Evolutionary conservation across 306 rosid species (phyloP).

Genomic region (Cicer judaicum): DNA sequence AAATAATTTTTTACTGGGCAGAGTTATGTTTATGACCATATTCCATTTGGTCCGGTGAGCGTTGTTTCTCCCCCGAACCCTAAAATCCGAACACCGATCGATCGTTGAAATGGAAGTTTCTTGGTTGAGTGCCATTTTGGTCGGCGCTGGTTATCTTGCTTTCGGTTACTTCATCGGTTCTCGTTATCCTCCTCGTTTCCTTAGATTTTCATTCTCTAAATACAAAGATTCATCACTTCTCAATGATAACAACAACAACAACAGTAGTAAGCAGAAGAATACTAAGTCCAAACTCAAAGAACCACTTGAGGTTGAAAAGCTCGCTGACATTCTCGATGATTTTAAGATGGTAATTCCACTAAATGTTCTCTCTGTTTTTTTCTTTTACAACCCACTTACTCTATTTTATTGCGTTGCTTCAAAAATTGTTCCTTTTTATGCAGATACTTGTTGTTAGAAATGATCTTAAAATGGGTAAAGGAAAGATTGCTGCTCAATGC

Average conservation of each 20-base stretch:
- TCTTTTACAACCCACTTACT: neutral
- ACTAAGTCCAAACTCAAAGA: slow-evolving; percentile 60
- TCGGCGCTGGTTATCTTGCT: slow-evolving; percentile 92
- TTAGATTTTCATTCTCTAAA: slow-evolving; percentile 47
- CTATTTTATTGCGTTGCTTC: neutral
- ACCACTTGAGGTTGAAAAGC: slow-evolving; percentile 74
- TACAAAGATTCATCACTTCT: slow-evolving; percentile 37
- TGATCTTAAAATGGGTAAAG: slow-evolving; percentile 99
- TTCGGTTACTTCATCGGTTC: slow-evolving; percentile 80
- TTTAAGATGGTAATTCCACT: slow-evolving; percentile 76
- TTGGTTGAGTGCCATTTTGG: slow-evolving; percentile 79
- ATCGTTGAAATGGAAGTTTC: slow-evolving; percentile 63
- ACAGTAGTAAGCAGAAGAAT: slow-evolving; percentile 21
- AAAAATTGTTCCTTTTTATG: slow-evolving; percentile 23
- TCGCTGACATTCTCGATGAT: slow-evolving; percentile 74
- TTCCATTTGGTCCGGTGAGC: too few relatives aligned
- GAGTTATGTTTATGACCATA: too few relatives aligned
- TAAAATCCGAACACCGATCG: neutral
- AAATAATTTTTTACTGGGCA: too few relatives aligned
- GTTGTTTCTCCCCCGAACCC: slow-evolving; percentile 23
- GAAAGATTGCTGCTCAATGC: slow-evolving; percentile 98
- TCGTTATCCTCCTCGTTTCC: slow-evolving; percentile 59
- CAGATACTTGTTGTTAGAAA: slow-evolving; percentile 91
- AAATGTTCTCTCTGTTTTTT: neutral
- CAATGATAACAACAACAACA: neutral